Percentiles rank a stretch among this genome's conserved stretches.
Conservation (phyloP, 768 basidiomycete species). For the Lactifluus volemus region DNA sequence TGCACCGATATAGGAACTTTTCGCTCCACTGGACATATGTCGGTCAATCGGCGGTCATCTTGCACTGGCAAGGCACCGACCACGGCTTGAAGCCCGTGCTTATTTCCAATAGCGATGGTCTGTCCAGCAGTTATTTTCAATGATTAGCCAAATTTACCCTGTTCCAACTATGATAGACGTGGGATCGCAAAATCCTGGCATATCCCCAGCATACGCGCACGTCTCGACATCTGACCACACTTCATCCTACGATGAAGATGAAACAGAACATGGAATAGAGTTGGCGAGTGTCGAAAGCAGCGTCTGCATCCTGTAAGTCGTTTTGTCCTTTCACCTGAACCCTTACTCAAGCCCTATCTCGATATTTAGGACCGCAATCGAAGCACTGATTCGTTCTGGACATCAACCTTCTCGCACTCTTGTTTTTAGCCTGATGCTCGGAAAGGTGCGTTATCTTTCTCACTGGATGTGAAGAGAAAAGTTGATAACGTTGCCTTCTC, state of each 20-base stretch:
- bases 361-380: neutral
- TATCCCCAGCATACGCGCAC: neutral
- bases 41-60: neutral
- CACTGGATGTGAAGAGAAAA: neutral
- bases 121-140: neutral
- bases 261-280: neutral
- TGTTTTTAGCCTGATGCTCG: conserved; percentile 1
- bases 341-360: neutral
- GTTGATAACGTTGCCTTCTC: neutral
- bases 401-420: conserved; percentile 2
- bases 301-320: neutral
- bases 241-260: neutral
- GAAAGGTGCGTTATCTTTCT: neutral
- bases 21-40: neutral
- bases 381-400: neutral
- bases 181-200: neutral
- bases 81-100: neutral
- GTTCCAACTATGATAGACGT: neutral
- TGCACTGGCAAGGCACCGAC: conserved; percentile 5
- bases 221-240: neutral
- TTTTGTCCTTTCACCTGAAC: neutral
- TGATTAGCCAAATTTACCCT: neutral
- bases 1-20: neutral
- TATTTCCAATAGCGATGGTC: conserved; percentile 1
- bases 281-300: neutral